phyloP scores from a whole-genome alignment of 345 rosid species.

The Ricinus communis region DNA sequence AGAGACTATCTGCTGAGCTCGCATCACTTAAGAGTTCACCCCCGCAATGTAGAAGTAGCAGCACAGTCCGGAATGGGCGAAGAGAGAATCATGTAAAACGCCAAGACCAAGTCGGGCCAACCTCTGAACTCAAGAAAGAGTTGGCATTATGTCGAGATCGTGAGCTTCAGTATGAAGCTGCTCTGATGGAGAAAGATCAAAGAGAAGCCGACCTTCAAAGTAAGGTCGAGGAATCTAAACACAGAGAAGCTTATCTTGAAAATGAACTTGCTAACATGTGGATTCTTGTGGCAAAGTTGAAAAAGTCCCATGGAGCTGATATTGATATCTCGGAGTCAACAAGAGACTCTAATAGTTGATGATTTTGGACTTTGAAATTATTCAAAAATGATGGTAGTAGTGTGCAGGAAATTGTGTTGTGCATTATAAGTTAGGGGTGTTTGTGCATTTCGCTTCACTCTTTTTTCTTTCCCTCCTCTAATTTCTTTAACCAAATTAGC shows the following conservation, averaged over 20 bases:
- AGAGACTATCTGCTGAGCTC: constrained; percentile 68
- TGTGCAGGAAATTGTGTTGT: constrained; percentile 29
- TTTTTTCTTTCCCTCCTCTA: constrained; percentile 4
- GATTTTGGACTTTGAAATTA: constrained; percentile 29
- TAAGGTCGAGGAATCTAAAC: constrained; percentile 87
- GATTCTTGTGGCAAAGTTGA: constrained; percentile 93
- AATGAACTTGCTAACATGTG: constrained; percentile 99
- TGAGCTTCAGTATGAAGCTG: constrained; percentile 81
- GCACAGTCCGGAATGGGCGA: constrained; percentile 61
- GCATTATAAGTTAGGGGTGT: constrained; percentile 27
- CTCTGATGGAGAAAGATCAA: constrained; percentile 73
- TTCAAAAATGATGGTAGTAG: constrained; percentile 12
- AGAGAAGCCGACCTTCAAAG: constrained; percentile 76
- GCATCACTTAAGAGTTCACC: constrained; percentile 61
- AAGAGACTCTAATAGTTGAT: constrained; percentile 25
- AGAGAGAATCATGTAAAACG: constrained; percentile 60
- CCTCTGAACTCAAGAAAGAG: constrained; percentile 77
- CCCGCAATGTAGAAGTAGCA: constrained; percentile 49
- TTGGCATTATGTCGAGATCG: constrained; percentile 72
- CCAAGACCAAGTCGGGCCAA: constrained; percentile 58
- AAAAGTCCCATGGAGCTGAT: constrained; percentile 61
- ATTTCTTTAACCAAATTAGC: constrained; percentile 2
- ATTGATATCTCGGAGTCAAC: constrained; percentile 41
- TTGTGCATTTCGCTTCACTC: constrained; percentile 21
- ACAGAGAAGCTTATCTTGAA: constrained; percentile 92